A percentile compares a stretch with the other conserved stretches of the same genome.
Evolutionary conservation across 345 rosid species (phyloP).

Genomic region (Reutealis trisperma): DNA sequence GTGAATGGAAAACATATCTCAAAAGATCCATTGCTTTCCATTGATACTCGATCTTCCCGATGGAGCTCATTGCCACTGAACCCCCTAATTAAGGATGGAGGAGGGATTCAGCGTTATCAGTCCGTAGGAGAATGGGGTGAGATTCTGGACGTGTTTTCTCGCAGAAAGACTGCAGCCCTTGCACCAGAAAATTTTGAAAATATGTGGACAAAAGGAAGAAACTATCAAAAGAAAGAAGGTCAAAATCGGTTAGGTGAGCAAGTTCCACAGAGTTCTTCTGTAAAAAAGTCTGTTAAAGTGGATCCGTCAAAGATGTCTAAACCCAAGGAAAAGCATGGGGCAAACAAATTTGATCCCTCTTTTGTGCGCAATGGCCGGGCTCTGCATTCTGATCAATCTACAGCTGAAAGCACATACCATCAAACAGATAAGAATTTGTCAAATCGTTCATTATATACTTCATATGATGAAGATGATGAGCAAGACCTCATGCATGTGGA

Average conservation of each 20-base stretch:
- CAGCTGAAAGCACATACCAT: conserved; percentile 29
- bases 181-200: conserved; percentile 96
- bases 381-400: conserved; percentile 19
- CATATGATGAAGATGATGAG: conserved; percentile 57
- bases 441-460: conserved; percentile 38
- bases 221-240: conserved; percentile 60
- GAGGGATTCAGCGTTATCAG: conserved; percentile 42
- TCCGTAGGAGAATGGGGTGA: conserved; percentile 84
- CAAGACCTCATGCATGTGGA: conserved; percentile 30
- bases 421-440: conserved; percentile 36
- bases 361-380: conserved; percentile 27
- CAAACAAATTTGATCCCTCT: conserved; percentile 28
- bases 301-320: conserved; percentile 31
- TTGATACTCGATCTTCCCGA: conserved; percentile 69
- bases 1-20: conserved; percentile 43
- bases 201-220: conserved; percentile 97
- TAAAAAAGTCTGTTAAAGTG: conserved; percentile 32
- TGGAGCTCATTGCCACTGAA: conserved; percentile 65
- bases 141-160: conserved; percentile 73
- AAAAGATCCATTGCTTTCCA: conserved; percentile 93
- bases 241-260: conserved; percentile 42
- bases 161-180: conserved; percentile 81
- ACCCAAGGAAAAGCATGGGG: conserved; percentile 34
- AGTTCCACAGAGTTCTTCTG: conserved; percentile 39
- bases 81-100: conserved; percentile 47